Base-by-base conservation (phyloP, 257 asterid species). In the Przewalskia tangutica region DNA sequence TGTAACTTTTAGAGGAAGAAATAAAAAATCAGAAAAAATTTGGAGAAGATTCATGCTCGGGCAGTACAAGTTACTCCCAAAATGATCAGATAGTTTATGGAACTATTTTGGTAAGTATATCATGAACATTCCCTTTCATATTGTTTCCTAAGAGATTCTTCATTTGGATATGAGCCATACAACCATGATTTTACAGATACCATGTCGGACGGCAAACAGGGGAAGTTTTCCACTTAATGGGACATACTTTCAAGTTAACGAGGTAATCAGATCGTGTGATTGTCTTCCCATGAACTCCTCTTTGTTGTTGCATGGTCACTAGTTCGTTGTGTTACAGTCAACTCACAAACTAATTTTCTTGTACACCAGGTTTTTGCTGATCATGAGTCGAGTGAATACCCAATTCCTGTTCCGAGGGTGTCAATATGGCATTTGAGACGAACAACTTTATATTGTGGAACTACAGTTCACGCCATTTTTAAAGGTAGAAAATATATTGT, bases 191-290 rank as follows among this genome's bases (percentile, higher is more conserved):
- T 34, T 51, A 66, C 84, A 94, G 98, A 88, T 92, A 54, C 97
- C 97, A 17, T 87, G 92, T 54, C 82, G 91, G 54, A 91, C 97
- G 3, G 95, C 97, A 40, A 89, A 79, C 17, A 80, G 84, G 71
- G 97, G 97, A 65, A 34, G 85, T 14, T 94, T 94, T 82, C 97
- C 97, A n/a, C 89, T 92, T 0, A 91, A 89, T 3, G 98, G 97
- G 63, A 94, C 98, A 8, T 94, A 92, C 68, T 94, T 92, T 86
- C 98, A 94, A 73, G 86, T 82, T 16, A 92, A 92, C 8, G 97
- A 94, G 98, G 97, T 91, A 84, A 18, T 13, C 77, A 48, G 63
- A 34, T 67, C 77, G 4, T 81, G 48, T 34, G 14, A 38, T 53
- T 53, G 23, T 34, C 53, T 77, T 27, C 71, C 18, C 38, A 53